Conservation (phyloP, 306 rosid genomes). For the Calophaca sinica region DNA sequence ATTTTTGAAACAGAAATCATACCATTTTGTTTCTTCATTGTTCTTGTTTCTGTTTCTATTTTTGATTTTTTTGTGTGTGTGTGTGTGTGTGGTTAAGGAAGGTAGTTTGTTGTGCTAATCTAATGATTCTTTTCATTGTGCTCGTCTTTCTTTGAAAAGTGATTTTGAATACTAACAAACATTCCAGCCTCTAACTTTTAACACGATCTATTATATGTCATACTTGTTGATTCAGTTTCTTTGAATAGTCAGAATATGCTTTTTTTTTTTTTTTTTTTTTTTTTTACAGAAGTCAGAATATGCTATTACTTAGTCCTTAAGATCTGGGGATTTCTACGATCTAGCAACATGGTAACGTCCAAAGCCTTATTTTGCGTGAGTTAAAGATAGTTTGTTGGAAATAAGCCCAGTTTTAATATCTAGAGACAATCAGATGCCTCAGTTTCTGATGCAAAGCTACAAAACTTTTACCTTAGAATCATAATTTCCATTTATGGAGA, state of each 20-base stretch:
- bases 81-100: no score
- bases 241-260: neutral
- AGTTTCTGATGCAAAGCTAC: constrained; percentile 21
- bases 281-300: no score
- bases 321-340: constrained; percentile 7
- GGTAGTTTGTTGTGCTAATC: neutral
- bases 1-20: no score
- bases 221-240: neutral
- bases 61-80: no score
- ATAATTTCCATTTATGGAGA: neutral
- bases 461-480: neutral
- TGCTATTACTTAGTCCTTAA: neutral
- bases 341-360: neutral
- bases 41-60: no score
- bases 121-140: neutral
- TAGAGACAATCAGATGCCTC: neutral
- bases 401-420: constrained; percentile 4
- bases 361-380: neutral
- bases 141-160: neutral
- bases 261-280: no score
- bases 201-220: neutral
- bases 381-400: neutral
- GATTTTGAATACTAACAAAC: neutral
- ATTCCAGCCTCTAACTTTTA: neutral
- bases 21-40: no score